Conservation (phyloP, 148 eudicot species). For the Vaccinium darrowii region DNA sequence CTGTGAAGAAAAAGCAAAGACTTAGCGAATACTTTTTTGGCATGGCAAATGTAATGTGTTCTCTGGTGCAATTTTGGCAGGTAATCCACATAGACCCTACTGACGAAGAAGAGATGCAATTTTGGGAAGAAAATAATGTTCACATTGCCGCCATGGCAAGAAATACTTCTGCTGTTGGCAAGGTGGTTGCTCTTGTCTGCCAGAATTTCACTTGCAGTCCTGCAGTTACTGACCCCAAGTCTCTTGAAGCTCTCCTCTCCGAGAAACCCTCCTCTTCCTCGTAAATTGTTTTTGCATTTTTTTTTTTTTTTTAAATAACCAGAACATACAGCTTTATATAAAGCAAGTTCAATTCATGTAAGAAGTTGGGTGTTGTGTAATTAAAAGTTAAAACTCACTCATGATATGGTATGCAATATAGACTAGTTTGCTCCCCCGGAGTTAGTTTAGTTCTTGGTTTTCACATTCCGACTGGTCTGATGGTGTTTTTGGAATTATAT, state of each 20-base stretch:
- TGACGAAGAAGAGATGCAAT: conserved; percentile 46
- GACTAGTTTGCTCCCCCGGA: not conserved
- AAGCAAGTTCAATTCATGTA: not conserved
- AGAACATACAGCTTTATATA: not conserved
- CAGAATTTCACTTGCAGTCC: conserved; percentile 86
- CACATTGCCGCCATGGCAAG: conserved; percentile 68
- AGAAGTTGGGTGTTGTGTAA: not conserved
- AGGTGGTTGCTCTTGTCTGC: conserved; percentile 70
- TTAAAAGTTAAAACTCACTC: not conserved
- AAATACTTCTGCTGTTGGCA: conserved; percentile 42
- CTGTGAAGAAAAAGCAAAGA: not conserved
- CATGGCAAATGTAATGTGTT: not conserved
- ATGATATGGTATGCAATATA: not conserved
- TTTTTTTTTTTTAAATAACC: not conserved
- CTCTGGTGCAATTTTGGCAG: conserved; percentile 30
- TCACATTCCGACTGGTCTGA: not conserved
- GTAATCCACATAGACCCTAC: conserved; percentile 77
- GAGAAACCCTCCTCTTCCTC: conserved; percentile 17
- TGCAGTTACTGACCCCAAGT: conserved; percentile 49
- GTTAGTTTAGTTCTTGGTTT: not conserved
- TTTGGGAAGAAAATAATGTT: conserved; percentile 56
- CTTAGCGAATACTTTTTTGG: not conserved
- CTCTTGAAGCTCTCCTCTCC: conserved; percentile 56
- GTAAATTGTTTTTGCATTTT: not conserved
- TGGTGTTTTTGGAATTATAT: not conserved